A percentile compares a stretch with the other conserved stretches of the same genome.
phyloP scores from a whole-genome alignment of 352 stramenopile species.

The Pythium phragmitis region DNA sequence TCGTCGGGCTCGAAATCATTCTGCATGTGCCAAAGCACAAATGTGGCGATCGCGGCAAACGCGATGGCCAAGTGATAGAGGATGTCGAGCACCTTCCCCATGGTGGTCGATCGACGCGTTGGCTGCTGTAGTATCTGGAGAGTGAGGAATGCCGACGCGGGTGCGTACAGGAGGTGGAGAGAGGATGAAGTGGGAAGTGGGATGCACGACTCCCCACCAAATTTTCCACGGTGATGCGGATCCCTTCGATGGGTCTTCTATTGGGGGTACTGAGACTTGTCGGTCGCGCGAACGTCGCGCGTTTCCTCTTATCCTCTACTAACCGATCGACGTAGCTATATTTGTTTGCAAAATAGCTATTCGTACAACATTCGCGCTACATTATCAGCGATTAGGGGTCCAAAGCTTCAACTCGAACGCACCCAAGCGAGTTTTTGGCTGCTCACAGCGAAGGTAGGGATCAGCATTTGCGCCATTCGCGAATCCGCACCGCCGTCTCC shows the following conservation, averaged over 20 bases:
- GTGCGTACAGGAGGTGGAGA: not conserved
- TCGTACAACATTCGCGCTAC: constrained; percentile 7
- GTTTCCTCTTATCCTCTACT: not conserved
- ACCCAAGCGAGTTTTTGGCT: not conserved
- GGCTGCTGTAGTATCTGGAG: not conserved
- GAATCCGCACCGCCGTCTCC: not conserved
- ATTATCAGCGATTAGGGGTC: constrained; percentile 1
- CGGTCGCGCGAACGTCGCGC: not conserved
- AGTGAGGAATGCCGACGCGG: not conserved
- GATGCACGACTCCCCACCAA: not conserved
- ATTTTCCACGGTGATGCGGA: constrained; percentile 4
- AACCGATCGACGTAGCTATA: constrained; percentile 5
- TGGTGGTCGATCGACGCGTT: not conserved
- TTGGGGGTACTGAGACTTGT: not conserved
- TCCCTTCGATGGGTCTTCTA: not conserved
- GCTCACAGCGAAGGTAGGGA: not conserved
- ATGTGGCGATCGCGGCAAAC: constrained; percentile 25
- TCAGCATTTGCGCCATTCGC: constrained; percentile 4
- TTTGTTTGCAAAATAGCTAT: not conserved
- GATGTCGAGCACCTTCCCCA: constrained; percentile 9
- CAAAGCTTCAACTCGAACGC: constrained; percentile 5
- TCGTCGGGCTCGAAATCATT: constrained; percentile 57
- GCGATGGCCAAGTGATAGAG: constrained; percentile 15
- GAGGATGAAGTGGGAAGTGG: not conserved
- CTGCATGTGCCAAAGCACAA: constrained; percentile 38